phyloP scores from a whole-genome alignment of 495 filamentous ascomycete species.

The Apiosordaria backusii region DNA sequence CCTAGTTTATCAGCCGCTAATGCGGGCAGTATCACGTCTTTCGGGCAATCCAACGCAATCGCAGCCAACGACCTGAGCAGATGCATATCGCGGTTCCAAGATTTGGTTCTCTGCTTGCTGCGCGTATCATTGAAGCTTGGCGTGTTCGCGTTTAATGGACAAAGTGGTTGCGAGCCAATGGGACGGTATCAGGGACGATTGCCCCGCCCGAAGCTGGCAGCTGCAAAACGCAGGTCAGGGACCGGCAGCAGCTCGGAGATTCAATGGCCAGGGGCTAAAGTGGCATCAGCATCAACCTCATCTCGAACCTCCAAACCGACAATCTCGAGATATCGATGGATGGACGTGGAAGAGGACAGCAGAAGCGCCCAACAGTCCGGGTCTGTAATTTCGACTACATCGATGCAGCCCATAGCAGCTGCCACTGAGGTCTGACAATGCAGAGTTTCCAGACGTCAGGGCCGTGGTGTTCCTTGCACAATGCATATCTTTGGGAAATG shows the following conservation, averaged over 20 bases:
- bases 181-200: neutral
- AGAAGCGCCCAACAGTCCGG: neutral
- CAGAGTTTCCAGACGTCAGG: slow-evolving; percentile 12
- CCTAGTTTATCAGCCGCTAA: slow-evolving; percentile 30
- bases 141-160: slow-evolving; percentile 35
- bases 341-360: neutral
- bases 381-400: slow-evolving; percentile 6
- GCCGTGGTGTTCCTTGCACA: slow-evolving; percentile 21
- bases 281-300: neutral
- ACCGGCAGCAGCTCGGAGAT: slow-evolving; percentile 3
- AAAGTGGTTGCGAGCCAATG: slow-evolving; percentile 16
- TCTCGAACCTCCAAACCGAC: neutral
- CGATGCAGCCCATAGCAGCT: slow-evolving; percentile 9
- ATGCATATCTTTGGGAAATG: slow-evolving; percentile 17
- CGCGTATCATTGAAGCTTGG: slow-evolving; percentile 31
- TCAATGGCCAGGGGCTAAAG: neutral
- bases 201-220: slow-evolving; percentile 13
- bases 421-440: slow-evolving; percentile 23
- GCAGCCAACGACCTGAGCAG: slow-evolving; percentile 8
- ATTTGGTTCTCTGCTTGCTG: slow-evolving; percentile 22
- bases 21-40: slow-evolving; percentile 29
- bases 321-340: neutral
- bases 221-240: slow-evolving; percentile 1
- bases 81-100: slow-evolving; percentile 23
- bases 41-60: slow-evolving; percentile 12